phyloP scores from a whole-genome alignment of 345 rosid genomes.

The Dipteronia sinensis region DNA sequence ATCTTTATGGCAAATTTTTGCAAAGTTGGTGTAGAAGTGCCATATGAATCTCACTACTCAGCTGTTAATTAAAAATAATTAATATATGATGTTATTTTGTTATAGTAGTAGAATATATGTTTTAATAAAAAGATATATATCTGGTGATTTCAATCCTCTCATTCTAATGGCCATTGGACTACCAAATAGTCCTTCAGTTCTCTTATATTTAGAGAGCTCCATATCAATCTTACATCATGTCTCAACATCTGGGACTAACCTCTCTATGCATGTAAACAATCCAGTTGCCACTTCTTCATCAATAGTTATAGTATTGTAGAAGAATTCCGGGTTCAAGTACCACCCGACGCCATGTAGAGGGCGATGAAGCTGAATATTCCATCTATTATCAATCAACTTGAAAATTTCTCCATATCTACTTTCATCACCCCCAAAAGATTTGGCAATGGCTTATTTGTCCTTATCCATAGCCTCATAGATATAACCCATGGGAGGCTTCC shows the following conservation, averaged over 20 bases:
- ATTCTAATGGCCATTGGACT: not conserved
- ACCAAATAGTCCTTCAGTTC: not conserved
- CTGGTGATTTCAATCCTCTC: not conserved
- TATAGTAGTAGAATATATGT: not conserved
- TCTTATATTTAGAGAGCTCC: not conserved
- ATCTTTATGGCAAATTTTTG: no score
- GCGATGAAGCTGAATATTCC: conserved; percentile 13
- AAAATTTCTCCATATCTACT: not conserved
- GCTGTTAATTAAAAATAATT: no score
- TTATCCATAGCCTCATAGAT: no score
- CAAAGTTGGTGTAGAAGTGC: no score
- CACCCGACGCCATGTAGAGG: conserved; percentile 16
- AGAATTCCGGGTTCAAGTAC: conserved; percentile 2
- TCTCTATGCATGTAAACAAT: not conserved
- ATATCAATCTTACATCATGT: not conserved
- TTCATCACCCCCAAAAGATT: not conserved
- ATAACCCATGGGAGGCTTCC: no score
- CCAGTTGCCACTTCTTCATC: not conserved
- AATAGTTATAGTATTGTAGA: not conserved
- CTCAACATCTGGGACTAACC: not conserved
- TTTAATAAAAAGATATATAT: not conserved
- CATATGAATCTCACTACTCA: no score
- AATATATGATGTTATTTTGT: no score
- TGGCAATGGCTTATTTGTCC: conserved; percentile 3
- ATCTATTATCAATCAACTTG: conserved; percentile 17